Conservation (phyloP, 306 rosid genomes). For the Trichosanthes cucumerina region DNA sequence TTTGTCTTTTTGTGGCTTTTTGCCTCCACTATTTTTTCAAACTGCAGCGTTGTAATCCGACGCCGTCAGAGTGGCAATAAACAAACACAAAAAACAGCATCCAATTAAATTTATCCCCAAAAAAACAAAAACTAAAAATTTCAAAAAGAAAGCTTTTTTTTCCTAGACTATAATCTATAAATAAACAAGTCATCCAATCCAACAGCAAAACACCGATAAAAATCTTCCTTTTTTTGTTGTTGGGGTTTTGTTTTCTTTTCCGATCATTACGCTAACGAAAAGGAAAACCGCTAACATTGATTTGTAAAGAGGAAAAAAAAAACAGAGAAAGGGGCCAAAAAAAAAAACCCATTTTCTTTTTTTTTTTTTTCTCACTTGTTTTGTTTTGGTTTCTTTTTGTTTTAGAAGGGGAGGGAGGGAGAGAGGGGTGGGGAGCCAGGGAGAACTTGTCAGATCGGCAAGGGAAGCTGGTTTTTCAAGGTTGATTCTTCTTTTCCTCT, state of each 20-base stretch:
- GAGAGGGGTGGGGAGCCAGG: conserved; percentile 13
- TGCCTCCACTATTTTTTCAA: neutral
- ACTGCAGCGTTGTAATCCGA: neutral
- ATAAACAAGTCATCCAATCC: neutral
- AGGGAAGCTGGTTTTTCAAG: conserved; percentile 18
- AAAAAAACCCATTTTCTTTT: neutral
- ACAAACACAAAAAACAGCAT: neutral
- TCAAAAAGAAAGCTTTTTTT: neutral
- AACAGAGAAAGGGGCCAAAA: neutral
- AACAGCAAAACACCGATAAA: conserved; percentile 2
- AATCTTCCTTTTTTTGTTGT: neutral
- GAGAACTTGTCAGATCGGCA: conserved; percentile 66
- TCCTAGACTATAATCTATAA: neutral
- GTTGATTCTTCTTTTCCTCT: conserved; percentile 13
- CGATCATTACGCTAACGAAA: conserved; percentile 19
- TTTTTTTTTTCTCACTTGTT: neutral
- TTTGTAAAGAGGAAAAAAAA: conserved; percentile 7
- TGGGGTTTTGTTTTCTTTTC: conserved; percentile 11
- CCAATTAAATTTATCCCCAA: neutral
- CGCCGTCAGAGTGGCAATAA: neutral
- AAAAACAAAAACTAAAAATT: neutral
- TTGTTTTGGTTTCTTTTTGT: neutral
- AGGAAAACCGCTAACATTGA: conserved; percentile 27
- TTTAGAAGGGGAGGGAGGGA: neutral
- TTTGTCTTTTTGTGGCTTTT: neutral